These are phyloP conservation scores for Metschnikowia santaceciliae DNA, from an alignment of 805 yeast species.

Conservation along the genomic window DNA sequence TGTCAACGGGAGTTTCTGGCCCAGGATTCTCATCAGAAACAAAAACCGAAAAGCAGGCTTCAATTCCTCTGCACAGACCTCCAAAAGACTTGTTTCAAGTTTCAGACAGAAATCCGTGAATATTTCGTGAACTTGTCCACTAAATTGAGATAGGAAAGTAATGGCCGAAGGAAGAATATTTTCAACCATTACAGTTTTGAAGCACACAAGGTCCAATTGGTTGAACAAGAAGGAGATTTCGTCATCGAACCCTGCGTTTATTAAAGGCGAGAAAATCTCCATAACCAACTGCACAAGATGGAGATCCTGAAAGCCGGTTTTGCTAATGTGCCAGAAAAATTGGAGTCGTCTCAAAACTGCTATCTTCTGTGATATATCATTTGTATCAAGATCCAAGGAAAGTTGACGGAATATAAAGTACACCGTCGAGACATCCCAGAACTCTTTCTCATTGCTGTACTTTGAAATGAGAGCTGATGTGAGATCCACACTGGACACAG, in stretches of 20 bases:
- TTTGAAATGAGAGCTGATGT: slow-evolving; percentile 22
- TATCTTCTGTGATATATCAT: background rate
- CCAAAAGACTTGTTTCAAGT: background rate
- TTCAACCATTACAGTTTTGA: background rate
- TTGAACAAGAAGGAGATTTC: slow-evolving; percentile 13
- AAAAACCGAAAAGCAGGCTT: background rate
- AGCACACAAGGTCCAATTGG: slow-evolving; percentile 4
- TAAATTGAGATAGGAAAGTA: background rate
- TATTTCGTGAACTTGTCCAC: background rate
- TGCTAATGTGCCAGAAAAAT: slow-evolving; percentile 8
- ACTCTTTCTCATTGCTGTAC: slow-evolving; percentile 15
- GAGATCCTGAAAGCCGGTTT: background rate
- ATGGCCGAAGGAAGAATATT: background rate
- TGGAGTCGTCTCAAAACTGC: slow-evolving; percentile 7
- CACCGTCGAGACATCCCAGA: slow-evolving; percentile 34
- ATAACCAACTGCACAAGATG: background rate
- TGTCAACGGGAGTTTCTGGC: background rate
- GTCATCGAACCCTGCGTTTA: background rate
- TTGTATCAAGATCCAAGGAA: slow-evolving; percentile 2
- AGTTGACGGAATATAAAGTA: slow-evolving; percentile 37
- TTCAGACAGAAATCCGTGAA: background rate
- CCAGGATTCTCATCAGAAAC: background rate
- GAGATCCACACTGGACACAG: slow-evolving; percentile 25
- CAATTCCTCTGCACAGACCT: background rate
- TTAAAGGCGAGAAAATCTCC: slow-evolving; percentile 4